phyloP scores from a whole-genome alignment of 148 eudicot species.

The Cornus kousa region DNA sequence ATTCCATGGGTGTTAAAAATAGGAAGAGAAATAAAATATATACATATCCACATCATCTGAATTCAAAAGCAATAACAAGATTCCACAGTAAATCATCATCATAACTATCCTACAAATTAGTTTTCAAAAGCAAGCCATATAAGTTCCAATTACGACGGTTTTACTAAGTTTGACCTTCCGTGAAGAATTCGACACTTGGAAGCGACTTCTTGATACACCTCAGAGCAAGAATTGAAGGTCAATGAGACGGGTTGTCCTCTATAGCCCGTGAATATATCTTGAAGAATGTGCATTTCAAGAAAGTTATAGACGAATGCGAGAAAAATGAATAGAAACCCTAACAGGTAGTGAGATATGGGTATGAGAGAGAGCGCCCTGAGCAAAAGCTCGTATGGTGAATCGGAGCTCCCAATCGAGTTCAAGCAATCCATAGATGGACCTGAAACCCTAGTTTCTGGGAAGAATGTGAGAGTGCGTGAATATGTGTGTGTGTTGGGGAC shows the following conservation, averaged over 20 bases:
- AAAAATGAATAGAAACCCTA: constrained; percentile 24
- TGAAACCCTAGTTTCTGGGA: not conserved
- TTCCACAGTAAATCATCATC: no score
- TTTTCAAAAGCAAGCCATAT: no score
- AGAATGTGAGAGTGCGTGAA: no score
- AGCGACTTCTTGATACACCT: constrained; percentile 61
- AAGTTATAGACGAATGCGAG: constrained; percentile 47
- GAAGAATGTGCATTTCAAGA: constrained; percentile 59
- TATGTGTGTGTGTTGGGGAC: no score
- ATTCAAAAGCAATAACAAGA: no score
- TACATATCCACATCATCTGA: no score
- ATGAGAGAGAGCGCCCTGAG: constrained; percentile 41
- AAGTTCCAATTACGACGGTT: no score
- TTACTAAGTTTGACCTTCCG: constrained; percentile 46
- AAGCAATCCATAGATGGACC: constrained; percentile 10
- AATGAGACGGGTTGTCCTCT: constrained; percentile 62
- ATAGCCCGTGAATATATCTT: constrained; percentile 65
- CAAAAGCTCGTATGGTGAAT: constrained; percentile 47
- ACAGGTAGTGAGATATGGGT: constrained; percentile 60
- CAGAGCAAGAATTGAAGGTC: constrained; percentile 49
- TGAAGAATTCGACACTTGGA: constrained; percentile 78
- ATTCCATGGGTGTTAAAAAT: no score
- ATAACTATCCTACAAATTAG: no score
- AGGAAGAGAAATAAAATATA: no score
- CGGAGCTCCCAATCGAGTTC: constrained; percentile 10